phyloP scores from a whole-genome alignment of 768 basidiomycete genomes.

The Xerocomellus chrysenteron region DNA sequence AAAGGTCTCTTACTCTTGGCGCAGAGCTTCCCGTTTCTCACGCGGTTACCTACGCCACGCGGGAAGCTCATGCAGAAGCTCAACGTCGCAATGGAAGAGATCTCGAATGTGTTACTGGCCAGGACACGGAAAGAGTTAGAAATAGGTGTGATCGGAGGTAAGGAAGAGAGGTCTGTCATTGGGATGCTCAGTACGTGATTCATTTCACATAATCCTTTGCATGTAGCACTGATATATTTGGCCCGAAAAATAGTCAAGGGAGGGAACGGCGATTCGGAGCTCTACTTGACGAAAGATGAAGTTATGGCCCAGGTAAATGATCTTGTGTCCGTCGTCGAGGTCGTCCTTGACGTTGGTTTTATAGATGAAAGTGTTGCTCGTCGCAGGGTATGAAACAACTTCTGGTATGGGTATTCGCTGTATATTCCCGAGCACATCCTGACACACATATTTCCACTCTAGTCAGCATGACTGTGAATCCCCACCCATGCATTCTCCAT shows the following conservation, averaged over 20 bases:
- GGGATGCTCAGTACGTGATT: slow-evolving; percentile 23
- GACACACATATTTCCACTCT: background rate
- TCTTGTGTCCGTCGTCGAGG: background rate
- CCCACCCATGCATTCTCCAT: background rate
- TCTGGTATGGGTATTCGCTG: slow-evolving; percentile 9
- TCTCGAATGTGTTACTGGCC: slow-evolving; percentile 41
- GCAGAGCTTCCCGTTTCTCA: slow-evolving; percentile 36
- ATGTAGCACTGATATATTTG: background rate
- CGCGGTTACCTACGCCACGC: slow-evolving; percentile 37
- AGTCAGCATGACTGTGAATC: slow-evolving; percentile 23
- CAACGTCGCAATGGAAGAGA: slow-evolving; percentile 35
- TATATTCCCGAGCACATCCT: background rate
- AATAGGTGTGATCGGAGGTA: slow-evolving; percentile 15
- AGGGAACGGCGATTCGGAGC: slow-evolving; percentile 25
- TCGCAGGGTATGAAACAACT: slow-evolving; percentile 24
- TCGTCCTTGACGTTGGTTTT: background rate
- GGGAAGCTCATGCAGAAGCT: slow-evolving; percentile 33
- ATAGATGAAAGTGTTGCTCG: slow-evolving; percentile 20
- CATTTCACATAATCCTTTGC: slow-evolving; percentile 13
- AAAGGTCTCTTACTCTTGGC: slow-evolving; percentile 37
- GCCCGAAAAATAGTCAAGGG: slow-evolving; percentile 34
- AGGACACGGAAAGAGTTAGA: slow-evolving; percentile 36
- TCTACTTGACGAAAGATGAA: slow-evolving; percentile 27
- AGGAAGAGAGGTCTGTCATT: slow-evolving; percentile 28
- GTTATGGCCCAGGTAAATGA: slow-evolving; percentile 22